These are phyloP conservation scores for Lasiosphaeria miniovina DNA, from an alignment of 495 filamentous ascomycete genomes.

Conservation along the genomic window DNA sequence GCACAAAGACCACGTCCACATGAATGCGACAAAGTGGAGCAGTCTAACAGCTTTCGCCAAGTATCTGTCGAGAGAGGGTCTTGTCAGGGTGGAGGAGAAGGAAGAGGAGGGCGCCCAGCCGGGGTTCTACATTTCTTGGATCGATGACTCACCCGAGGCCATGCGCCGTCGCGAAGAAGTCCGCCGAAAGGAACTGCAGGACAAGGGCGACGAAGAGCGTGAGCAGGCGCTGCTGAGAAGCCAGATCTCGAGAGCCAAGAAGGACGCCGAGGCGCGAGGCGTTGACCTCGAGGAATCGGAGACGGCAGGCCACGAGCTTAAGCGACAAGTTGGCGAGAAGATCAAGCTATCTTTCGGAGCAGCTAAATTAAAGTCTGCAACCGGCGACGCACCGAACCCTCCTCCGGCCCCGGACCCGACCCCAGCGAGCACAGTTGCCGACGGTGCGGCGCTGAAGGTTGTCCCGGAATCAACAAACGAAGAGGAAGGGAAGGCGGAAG, in stretches of 20 bases:
- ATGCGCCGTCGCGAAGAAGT: slow-evolving; percentile 75
- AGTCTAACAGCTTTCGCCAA: slow-evolving; percentile 84
- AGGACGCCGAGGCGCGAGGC: slow-evolving; percentile 49
- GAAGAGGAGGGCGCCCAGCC: slow-evolving; percentile 51
- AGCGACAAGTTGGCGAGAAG: slow-evolving; percentile 76
- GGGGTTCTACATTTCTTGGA: slow-evolving; percentile 81
- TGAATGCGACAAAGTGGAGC: slow-evolving; percentile 88
- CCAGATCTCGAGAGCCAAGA: slow-evolving; percentile 73
- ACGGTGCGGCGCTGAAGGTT: neutral
- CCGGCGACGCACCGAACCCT: slow-evolving; percentile 4
- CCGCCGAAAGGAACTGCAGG: slow-evolving; percentile 75
- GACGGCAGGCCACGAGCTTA: slow-evolving; percentile 49
- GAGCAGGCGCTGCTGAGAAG: slow-evolving; percentile 63
- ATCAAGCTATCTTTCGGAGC: slow-evolving; percentile 70
- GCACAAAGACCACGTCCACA: slow-evolving; percentile 81
- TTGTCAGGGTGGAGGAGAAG: slow-evolving; percentile 82
- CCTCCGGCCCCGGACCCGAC: neutral
- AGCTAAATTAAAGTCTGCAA: slow-evolving; percentile 6
- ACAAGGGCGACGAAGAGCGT: slow-evolving; percentile 84
- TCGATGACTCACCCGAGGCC: slow-evolving; percentile 85
- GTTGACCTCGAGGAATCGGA: slow-evolving; percentile 44
- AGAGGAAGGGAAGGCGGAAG: neutral
- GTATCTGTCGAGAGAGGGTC: slow-evolving; percentile 74
- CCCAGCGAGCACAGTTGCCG: neutral
- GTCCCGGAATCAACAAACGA: neutral